A percentile compares a stretch with the other conserved stretches of the same genome.
phyloP scores from a whole-genome alignment of 805 yeast genomes.

The Kodamaea neixiangensis region DNA sequence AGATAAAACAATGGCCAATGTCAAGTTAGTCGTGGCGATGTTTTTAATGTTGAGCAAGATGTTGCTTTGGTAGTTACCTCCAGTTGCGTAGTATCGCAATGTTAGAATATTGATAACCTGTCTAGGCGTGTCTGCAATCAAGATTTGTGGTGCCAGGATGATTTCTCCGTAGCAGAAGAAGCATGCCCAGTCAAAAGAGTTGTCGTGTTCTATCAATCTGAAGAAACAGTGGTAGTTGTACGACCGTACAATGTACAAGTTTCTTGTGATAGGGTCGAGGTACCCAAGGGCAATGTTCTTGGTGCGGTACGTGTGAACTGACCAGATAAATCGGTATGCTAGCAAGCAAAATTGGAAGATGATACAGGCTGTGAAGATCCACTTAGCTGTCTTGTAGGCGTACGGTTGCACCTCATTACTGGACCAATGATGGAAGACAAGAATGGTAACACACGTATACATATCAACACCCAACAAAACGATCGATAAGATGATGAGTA shows the following conservation, averaged over 20 bases:
- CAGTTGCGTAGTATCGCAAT: conserved; percentile 50
- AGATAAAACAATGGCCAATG: conserved; percentile 70
- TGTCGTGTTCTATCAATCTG: conserved; percentile 63
- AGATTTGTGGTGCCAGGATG: conserved; percentile 59
- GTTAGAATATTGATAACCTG: conserved; percentile 83
- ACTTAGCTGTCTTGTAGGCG: conserved; percentile 54
- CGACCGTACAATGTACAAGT: conserved; percentile 52
- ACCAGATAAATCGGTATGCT: conserved; percentile 58
- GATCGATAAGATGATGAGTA: conserved; percentile 54
- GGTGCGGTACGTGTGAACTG: conserved; percentile 57
- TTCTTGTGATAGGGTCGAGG: conserved; percentile 63
- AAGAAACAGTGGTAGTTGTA: conserved; percentile 75
- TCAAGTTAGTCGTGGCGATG: conserved; percentile 61
- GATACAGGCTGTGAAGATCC: conserved; percentile 84
- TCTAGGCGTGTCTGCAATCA: conserved; percentile 84
- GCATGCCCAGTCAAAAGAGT: conserved; percentile 65
- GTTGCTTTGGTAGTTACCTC: conserved; percentile 43
- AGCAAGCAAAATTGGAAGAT: conserved; percentile 63
- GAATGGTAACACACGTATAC: conserved; percentile 72
- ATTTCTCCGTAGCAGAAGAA: conserved; percentile 65
- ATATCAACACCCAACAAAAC: conserved; percentile 66
- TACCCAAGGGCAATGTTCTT: conserved; percentile 69
- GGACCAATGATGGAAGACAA: conserved; percentile 74
- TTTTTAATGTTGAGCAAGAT: conserved; percentile 48
- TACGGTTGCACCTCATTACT: conserved; percentile 47